Evolutionary conservation across 1,284 basidiomycete genomes (phyloP), one percentile per base, ranked within the genome.

Genomic region (Leccinum subrobustum): DNA sequence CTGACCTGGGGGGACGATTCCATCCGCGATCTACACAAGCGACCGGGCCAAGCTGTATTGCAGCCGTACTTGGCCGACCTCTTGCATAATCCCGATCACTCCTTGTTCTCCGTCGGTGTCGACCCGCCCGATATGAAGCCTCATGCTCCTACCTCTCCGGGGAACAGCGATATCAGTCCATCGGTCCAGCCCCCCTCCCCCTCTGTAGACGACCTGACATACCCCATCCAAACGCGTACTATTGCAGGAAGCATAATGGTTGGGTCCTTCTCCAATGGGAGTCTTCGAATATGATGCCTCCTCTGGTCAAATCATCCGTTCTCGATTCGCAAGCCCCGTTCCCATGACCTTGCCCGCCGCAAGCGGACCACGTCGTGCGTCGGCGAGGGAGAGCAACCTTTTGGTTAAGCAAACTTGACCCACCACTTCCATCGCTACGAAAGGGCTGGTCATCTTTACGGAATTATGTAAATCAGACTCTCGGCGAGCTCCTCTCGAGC

Each of bases 171-270:
- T 62, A 50, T 65, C 31, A 56, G 63, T 12, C 39, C 70, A 48
- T 31, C 70, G 20, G 68, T 75, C 65, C 60, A 71, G 60, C 60
- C 29, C 29, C 29, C 29, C 29, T 29, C 74, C 64, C 64, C 73
- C 44, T 58, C 72, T 54, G 58, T 70, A 53, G 83, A 86, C 33
- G 89, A 92, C 65, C 76, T 89, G 3, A 82, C 20, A 79, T 90
- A 39, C 91, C 91, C 9, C 90, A 93, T 69, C 87, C 91, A 2
- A 83, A 89, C 65, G 89, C 89, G 14, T 90, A 90, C 68, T 93
- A 89, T 69, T 92, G 91, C 70, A 83, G 84, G 23, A 85, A 83
- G 68, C 87, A 92, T 61, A 88, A 92, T 66, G 87, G 87, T 12
- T 93, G 91, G 91, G 82, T 91, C 37, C 79, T 92, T 44, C 76